Conservation (phyloP, 495 filamentous ascomycete species). For the Xylaria intraflava region DNA sequence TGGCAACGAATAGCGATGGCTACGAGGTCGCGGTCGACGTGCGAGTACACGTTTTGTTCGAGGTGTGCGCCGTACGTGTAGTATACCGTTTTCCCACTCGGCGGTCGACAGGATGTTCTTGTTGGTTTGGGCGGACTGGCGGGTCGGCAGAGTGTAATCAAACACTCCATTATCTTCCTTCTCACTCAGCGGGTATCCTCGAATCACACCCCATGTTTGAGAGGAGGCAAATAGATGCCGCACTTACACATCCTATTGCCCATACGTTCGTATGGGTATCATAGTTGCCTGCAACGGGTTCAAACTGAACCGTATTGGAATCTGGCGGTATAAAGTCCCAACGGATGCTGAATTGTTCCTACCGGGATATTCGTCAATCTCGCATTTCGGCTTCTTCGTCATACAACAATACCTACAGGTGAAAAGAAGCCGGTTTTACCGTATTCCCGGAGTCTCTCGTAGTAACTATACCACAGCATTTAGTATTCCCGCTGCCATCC, state of each 20-base stretch:
- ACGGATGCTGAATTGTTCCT: not conserved
- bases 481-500: not conserved
- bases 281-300: not conserved
- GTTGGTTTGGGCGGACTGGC: not conserved
- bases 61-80: not conserved
- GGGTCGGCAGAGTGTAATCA: too few species aligned
- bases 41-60: not conserved
- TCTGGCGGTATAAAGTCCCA: not conserved
- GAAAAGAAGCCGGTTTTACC: not conserved
- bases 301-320: not conserved
- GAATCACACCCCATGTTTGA: too few species aligned
- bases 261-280: not conserved
- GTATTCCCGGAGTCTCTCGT: not conserved
- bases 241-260: not conserved
- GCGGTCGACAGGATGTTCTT: not conserved
- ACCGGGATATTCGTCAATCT: not conserved
- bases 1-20: not conserved
- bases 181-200: too few species aligned
- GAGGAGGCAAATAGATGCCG: not conserved
- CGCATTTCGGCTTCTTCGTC: not conserved
- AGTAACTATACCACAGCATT: not conserved
- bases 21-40: not conserved
- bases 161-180: too few species aligned
- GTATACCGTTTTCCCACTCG: not conserved
- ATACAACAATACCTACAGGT: not conserved